A percentile compares a stretch with the other conserved stretches of the same genome.
Conservation (phyloP, 306 rosid genomes). For the Cicer cuneatum region DNA sequence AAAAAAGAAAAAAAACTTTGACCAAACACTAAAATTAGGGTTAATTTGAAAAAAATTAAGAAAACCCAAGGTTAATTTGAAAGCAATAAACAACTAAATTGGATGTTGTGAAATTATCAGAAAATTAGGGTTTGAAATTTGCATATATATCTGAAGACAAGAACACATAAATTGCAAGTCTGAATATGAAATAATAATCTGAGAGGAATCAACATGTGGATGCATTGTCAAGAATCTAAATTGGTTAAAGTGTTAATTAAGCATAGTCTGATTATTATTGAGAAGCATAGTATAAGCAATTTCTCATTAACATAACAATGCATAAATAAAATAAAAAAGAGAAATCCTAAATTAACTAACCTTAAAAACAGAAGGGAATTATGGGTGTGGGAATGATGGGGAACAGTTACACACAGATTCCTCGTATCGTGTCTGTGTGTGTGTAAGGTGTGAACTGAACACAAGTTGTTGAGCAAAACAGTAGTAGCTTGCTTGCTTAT, state of each 20-base stretch:
- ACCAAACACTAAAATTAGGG: neutral
- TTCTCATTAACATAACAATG: neutral
- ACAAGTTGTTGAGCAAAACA: too few relatives aligned
- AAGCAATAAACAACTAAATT: neutral
- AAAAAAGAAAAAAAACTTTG: neutral
- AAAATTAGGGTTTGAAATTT: slow-evolving; percentile 15
- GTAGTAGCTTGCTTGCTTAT: neutral
- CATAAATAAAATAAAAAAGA: too few relatives aligned
- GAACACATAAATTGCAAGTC: neutral
- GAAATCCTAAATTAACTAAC: too few relatives aligned
- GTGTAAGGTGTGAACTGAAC: too few relatives aligned
- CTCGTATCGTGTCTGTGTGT: too few relatives aligned
- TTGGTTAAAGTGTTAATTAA: neutral
- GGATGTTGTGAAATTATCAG: neutral
- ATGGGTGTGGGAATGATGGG: too few relatives aligned
- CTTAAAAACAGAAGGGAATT: too few relatives aligned
- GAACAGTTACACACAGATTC: too few relatives aligned
- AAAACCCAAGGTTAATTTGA: neutral
- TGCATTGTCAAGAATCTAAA: neutral
- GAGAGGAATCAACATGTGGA: slow-evolving; percentile 3
- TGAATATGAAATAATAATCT: neutral
- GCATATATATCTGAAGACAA: neutral
- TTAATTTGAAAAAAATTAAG: neutral
- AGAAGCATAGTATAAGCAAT: too few relatives aligned
- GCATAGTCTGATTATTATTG: neutral